Conservation (phyloP, 2,329 filamentous ascomycete genomes). For the Zarea fungicola region DNA sequence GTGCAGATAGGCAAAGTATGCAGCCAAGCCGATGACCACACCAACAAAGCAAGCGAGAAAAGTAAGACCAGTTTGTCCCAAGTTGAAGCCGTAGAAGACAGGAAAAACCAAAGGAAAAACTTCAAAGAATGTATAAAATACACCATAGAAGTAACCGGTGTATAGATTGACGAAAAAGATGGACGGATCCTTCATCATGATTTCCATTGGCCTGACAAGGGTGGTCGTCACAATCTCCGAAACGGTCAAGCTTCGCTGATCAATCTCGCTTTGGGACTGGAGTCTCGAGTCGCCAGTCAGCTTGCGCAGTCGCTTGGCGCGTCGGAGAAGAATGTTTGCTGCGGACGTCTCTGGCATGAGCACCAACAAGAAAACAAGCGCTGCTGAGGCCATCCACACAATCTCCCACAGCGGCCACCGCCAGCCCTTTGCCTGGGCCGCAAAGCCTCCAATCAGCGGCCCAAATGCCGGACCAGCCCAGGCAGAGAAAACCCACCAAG, state of each 20-base stretch:
- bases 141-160: conserved; percentile 40
- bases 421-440: conserved; percentile 53
- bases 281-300: conserved; percentile 12
- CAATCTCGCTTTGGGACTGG: conserved; percentile 19
- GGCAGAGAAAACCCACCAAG: conserved; percentile 5
- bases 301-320: conserved; percentile 15
- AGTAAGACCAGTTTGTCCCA: conserved; percentile 56
- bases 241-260: conserved; percentile 17
- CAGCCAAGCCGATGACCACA: conserved; percentile 49
- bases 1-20: conserved; percentile 14
- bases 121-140: conserved; percentile 57
- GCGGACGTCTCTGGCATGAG: conserved; percentile 27
- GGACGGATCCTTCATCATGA: conserved; percentile 31
- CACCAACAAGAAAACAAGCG: conserved; percentile 29
- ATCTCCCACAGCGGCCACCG: conserved; percentile 57
- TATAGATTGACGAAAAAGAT: conserved; percentile 32
- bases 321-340: conserved; percentile 18
- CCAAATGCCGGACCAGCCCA: conserved; percentile 28
- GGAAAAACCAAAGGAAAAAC: conserved; percentile 53
- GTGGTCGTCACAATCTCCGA: conserved; percentile 18
- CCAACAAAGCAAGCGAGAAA: conserved; percentile 57
- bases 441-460: conserved; percentile 47
- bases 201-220: conserved; percentile 25
- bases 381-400: conserved; percentile 12
- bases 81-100: conserved; percentile 32